Evolutionary conservation across 2,329 filamentous ascomycete genomes (phyloP).

Genomic region (Xenoacremonium recifei): DNA sequence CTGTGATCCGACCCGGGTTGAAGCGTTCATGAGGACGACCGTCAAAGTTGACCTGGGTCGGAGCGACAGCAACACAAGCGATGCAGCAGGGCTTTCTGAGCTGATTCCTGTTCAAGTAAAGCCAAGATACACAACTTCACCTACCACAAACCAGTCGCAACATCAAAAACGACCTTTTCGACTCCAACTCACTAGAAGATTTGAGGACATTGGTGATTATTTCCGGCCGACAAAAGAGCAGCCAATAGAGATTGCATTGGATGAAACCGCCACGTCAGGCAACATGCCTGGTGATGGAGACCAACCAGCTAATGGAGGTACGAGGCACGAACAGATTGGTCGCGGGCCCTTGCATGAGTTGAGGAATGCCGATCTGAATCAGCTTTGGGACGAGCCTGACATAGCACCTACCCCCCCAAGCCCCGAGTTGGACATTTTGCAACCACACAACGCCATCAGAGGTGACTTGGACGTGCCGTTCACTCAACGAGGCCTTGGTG

Average conservation of each 20-base stretch:
- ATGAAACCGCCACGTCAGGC: slow-evolving; percentile 31
- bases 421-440: slow-evolving; percentile 6
- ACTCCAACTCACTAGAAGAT: slow-evolving; percentile 8
- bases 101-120: slow-evolving; percentile 26
- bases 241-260: slow-evolving; percentile 33
- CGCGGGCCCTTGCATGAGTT: slow-evolving; percentile 22
- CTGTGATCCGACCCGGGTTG: slow-evolving; percentile 4
- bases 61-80: slow-evolving; percentile 30
- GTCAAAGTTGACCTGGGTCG: slow-evolving; percentile 32
- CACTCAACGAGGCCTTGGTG: neutral
- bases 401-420: slow-evolving; percentile 2
- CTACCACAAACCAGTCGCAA: slow-evolving; percentile 3
- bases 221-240: slow-evolving; percentile 22
- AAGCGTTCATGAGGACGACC: slow-evolving; percentile 26
- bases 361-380: slow-evolving; percentile 20
- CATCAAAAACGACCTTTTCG: slow-evolving; percentile 3
- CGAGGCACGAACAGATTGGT: slow-evolving; percentile 5
- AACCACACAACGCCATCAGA: slow-evolving; percentile 2
- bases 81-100: slow-evolving; percentile 20
- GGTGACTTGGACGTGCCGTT: neutral
- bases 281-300: slow-evolving; percentile 7
- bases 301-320: slow-evolving; percentile 6
- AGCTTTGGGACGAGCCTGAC: slow-evolving; percentile 14
- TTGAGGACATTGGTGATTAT: slow-evolving; percentile 31
- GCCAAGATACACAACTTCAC: slow-evolving; percentile 7